phyloP scores from a whole-genome alignment of 768 basidiomycete genomes.

The Chiua virens region DNA sequence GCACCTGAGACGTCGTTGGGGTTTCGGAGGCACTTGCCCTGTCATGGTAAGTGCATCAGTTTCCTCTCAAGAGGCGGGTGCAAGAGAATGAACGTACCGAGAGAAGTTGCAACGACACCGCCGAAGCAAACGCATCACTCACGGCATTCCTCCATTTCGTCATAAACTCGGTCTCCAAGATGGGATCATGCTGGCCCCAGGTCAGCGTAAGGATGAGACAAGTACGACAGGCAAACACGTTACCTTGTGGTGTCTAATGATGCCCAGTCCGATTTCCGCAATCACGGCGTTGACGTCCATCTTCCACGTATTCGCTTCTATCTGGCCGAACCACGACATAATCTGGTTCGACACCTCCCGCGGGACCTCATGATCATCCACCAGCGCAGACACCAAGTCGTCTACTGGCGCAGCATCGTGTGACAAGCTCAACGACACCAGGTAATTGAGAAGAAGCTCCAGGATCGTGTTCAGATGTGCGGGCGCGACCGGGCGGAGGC shows the following conservation, averaged over 20 bases:
- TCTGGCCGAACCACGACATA: conserved; percentile 79
- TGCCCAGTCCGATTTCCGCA: conserved; percentile 73
- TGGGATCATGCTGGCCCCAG: conserved; percentile 52
- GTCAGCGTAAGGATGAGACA: neutral
- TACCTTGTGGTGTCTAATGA: conserved; percentile 65
- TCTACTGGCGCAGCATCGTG: conserved; percentile 55
- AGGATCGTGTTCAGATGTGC: conserved; percentile 69
- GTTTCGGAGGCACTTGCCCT: conserved; percentile 76
- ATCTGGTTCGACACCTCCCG: conserved; percentile 62
- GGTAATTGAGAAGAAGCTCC: conserved; percentile 69
- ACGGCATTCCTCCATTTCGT: conserved; percentile 69
- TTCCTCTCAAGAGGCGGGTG: neutral
- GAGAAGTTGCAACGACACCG: conserved; percentile 66
- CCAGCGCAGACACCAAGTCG: conserved; percentile 57
- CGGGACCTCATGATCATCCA: conserved; percentile 72
- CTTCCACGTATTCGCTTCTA: conserved; percentile 57
- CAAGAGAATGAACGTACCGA: conserved; percentile 43
- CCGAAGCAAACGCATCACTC: conserved; percentile 71
- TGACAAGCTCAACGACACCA: conserved; percentile 62
- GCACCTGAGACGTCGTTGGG: conserved; percentile 34
- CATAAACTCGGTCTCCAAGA: conserved; percentile 56
- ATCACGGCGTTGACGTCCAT: conserved; percentile 64
- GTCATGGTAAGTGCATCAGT: neutral
- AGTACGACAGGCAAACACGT: neutral
- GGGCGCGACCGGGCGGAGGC: conserved; percentile 71